Percentiles rank a stretch among this genome's conserved stretches.
phyloP scores from a whole-genome alignment of 1,284 basidiomycete species.

The Pseudozyma sp. region DNA sequence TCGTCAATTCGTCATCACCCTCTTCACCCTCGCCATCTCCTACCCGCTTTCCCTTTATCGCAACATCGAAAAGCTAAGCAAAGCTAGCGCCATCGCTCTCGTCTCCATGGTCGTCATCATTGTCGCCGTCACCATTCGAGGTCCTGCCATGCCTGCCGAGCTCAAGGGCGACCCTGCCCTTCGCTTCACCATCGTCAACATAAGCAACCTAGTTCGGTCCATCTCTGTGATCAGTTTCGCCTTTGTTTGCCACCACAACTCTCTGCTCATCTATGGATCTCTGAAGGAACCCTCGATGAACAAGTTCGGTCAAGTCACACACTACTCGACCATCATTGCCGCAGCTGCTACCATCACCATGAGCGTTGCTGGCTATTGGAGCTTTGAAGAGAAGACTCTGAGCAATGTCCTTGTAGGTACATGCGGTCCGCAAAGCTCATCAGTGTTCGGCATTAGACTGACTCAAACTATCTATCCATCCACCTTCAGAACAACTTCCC shows the following conservation, averaged over 20 bases:
- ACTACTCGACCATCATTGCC: constrained; percentile 71
- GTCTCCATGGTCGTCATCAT: constrained; percentile 96
- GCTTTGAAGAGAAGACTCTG: constrained; percentile 93
- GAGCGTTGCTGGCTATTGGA: constrained; percentile 88
- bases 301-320: constrained; percentile 91
- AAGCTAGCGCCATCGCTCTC: constrained; percentile 81
- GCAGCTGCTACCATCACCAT: constrained; percentile 71
- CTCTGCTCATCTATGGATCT: constrained; percentile 83
- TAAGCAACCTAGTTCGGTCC: constrained; percentile 65
- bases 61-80: constrained; percentile 95
- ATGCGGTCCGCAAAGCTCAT: neutral
- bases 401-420: constrained; percentile 64
- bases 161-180: constrained; percentile 76
- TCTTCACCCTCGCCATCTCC: constrained; percentile 73
- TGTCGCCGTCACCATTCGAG: constrained; percentile 83
- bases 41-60: constrained; percentile 96
- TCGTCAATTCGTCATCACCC: constrained; percentile 81
- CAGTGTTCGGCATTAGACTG: neutral
- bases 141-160: constrained; percentile 81
- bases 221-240: constrained; percentile 68
- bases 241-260: constrained; percentile 69
- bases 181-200: constrained; percentile 88
- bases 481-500: constrained; percentile 65
- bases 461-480: neutral
- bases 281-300: constrained; percentile 92